A percentile compares a stretch with the other conserved stretches of the same genome.
Evolutionary conservation across 2,329 filamentous ascomycete genomes (phyloP).

Genomic region (Septoria petroselini): DNA sequence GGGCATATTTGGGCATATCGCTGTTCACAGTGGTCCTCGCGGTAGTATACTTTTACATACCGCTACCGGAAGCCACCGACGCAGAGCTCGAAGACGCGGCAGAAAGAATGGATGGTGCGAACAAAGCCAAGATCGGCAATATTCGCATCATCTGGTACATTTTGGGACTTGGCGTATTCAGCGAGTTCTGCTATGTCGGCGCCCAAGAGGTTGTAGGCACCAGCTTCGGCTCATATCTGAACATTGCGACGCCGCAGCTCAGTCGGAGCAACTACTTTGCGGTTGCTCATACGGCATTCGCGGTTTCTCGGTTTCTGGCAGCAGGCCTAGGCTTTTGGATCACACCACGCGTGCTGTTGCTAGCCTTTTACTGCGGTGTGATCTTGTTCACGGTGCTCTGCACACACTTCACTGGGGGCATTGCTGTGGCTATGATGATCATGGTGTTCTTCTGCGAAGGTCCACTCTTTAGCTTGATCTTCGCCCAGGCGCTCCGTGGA

Average conservation of each 20-base stretch:
- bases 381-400: conserved; percentile 53
- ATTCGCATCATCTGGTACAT: conserved; percentile 56
- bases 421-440: conserved; percentile 49
- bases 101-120: conserved; percentile 50
- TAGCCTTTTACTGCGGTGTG: conserved; percentile 53
- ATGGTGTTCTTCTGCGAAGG: conserved; percentile 60
- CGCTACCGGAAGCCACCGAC: conserved; percentile 61
- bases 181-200: conserved; percentile 60
- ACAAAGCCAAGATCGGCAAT: conserved; percentile 45
- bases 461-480: conserved; percentile 59
- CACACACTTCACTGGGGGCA: conserved; percentile 48
- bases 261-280: conserved; percentile 47
- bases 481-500: conserved; percentile 57
- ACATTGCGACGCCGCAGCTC: conserved; percentile 38
- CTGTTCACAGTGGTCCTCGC: conserved; percentile 59
- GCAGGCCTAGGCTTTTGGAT: conserved; percentile 54
- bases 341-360: conserved; percentile 57
- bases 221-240: conserved; percentile 47
- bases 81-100: conserved; percentile 57
- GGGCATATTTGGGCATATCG: conserved; percentile 62
- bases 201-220: conserved; percentile 57
- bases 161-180: conserved; percentile 53
- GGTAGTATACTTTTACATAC: conserved; percentile 59
- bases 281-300: conserved; percentile 57
- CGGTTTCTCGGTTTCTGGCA: conserved; percentile 56